Percentiles rank a stretch among this genome's conserved stretches.
phyloP scores from a whole-genome alignment of 192 early-diverging fungal genomes.

The Paraglomus occultum region DNA sequence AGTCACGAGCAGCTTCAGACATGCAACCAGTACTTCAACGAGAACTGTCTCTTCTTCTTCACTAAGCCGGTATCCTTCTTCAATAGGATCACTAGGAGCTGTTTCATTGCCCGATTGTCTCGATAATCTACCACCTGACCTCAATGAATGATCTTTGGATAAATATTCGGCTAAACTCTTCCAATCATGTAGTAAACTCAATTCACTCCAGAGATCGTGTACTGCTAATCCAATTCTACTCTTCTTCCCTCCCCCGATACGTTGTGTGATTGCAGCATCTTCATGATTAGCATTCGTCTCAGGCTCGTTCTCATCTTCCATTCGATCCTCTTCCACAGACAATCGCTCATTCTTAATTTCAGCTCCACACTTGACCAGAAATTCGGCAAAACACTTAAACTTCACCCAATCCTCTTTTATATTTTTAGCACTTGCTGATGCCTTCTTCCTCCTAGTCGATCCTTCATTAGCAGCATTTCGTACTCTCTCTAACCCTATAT shows the following conservation, averaged over 20 bases:
- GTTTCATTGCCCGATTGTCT: not conserved
- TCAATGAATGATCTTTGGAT: conserved; percentile 35
- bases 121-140: not conserved
- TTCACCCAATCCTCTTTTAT: conserved; percentile 42
- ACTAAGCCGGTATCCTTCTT: conserved; percentile 43
- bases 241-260: conserved; percentile 40
- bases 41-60: conserved; percentile 57
- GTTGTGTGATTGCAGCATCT: conserved; percentile 13
- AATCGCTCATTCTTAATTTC: not conserved
- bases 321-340: not conserved
- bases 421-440: not conserved
- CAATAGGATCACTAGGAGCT: conserved; percentile 10
- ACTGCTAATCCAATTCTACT: conserved; percentile 40
- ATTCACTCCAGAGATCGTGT: conserved; percentile 42
- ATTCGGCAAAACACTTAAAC: conserved; percentile 46
- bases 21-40: conserved; percentile 46
- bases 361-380: conserved; percentile 40
- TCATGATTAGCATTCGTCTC: not conserved
- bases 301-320: not conserved
- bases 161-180: conserved; percentile 53
- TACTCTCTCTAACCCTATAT: conserved; percentile 29
- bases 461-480: conserved; percentile 2
- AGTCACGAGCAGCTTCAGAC: conserved; percentile 37
- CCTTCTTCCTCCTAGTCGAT: not conserved
- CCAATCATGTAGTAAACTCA: conserved; percentile 44